Base-by-base conservation (phyloP, 805 yeast species). In the Ogataea paraovalis region DNA sequence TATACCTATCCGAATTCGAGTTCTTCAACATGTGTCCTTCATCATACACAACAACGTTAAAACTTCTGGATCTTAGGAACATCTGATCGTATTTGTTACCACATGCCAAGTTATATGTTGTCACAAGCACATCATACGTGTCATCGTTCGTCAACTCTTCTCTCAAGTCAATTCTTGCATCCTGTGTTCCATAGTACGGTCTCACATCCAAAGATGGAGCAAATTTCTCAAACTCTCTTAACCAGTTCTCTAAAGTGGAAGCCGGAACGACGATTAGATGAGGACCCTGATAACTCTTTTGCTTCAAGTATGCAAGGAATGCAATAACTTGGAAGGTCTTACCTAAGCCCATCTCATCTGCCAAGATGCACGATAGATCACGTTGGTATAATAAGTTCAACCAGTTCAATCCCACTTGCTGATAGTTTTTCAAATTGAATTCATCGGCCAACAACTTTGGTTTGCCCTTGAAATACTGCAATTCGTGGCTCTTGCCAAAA, bases 261-360 rank as follows among this genome's bases (percentile, higher is more conserved):
- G 97, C 82, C 1, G 99, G 99, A 23, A 95, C 98, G 30, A 94
- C 94, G 30, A 94, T 86, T 49, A 94, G 71, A 72, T 94, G 98
- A 1, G 97, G 97, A 0, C 96, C 95, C 1, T 65, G 62, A 42
- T 72, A 71, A 6, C 69, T 64, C 25, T 66, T 67, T 56, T 87
- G 84, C 61, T 88, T 88, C 59, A 94, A 74, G 60, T 85, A 83
- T 1, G 98, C 90, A 61, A 94, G 70, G 62, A 94, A 94, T 7
- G 97, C 78, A 67, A 94, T 92, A 28, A 94, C 96, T 68, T 94
- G 98, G 64, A 96, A 86, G 0, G 99, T 94, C 64, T 94, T 94
- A 50, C 99, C 99, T 42, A 94, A 73, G 4, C 96, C 99, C 99
- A 94, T 94, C 65, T 94, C 99, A 69, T 94, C 99, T 0, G 99